phyloP scores from a whole-genome alignment of 2,329 filamentous ascomycete genomes.

The Verticillium isaacii region DNA sequence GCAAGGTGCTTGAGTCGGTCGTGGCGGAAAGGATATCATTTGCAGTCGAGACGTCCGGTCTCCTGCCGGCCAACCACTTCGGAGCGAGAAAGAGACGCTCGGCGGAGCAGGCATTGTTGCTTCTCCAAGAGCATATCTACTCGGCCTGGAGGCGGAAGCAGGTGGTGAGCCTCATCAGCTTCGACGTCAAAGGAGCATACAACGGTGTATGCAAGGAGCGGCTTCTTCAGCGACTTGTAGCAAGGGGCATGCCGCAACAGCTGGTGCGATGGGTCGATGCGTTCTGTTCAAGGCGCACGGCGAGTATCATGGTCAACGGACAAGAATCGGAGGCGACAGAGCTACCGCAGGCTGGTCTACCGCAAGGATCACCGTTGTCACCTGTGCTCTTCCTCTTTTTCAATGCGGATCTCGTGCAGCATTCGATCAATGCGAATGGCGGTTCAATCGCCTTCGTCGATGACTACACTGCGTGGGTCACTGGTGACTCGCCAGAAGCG shows the following conservation, averaged over 20 bases:
- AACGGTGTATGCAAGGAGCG: slow-evolving; percentile 31
- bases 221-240: slow-evolving; percentile 14
- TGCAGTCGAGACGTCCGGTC: neutral
- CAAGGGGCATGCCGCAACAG: slow-evolving; percentile 15
- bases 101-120: slow-evolving; percentile 1
- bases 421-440: slow-evolving; percentile 17
- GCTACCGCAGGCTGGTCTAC: slow-evolving; percentile 18
- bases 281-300: slow-evolving; percentile 18
- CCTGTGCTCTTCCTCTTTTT: slow-evolving; percentile 29
- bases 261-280: slow-evolving; percentile 15
- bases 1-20: slow-evolving; percentile 13
- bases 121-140: slow-evolving; percentile 4
- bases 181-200: slow-evolving; percentile 34
- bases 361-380: slow-evolving; percentile 27
- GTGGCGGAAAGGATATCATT: neutral
- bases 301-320: slow-evolving; percentile 16
- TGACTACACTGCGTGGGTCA: neutral
- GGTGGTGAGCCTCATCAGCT: slow-evolving; percentile 28
- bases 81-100: slow-evolving; percentile 1
- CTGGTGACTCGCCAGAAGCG: no score
- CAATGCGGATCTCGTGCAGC: slow-evolving; percentile 18
- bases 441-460: slow-evolving; percentile 16
- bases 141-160: slow-evolving; percentile 4
- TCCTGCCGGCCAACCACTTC: slow-evolving; percentile 2
- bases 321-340: slow-evolving; percentile 8